A percentile compares a stretch with the other conserved stretches of the same genome.
Conservation (phyloP, 495 filamentous ascomycete species). For the Hypoxylon lenormandii region DNA sequence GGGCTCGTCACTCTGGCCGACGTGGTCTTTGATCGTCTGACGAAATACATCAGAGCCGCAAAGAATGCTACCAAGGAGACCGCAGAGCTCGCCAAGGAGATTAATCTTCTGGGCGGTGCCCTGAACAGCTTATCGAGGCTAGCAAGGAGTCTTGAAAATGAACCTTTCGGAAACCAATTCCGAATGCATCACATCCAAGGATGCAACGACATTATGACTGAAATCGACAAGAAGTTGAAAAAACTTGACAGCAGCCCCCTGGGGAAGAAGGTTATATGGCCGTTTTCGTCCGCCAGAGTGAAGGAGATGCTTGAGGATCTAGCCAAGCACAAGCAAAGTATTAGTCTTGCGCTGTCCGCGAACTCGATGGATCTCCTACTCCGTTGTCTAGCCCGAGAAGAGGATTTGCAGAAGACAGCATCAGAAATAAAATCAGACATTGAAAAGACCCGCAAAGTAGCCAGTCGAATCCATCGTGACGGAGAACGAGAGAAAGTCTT, state of each 20-base stretch:
- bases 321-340: conserved; percentile 47
- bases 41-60: conserved; percentile 49
- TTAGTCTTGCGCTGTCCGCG: conserved; percentile 50
- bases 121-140: conserved; percentile 50
- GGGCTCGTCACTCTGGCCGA: conserved; percentile 55
- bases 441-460: conserved; percentile 33
- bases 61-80: conserved; percentile 49
- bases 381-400: conserved; percentile 20
- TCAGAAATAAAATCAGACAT: conserved; percentile 12
- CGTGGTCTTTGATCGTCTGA: conserved; percentile 44
- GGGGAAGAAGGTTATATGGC: conserved; percentile 13
- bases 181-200: conserved; percentile 18
- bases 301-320: conserved; percentile 48
- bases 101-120: conserved; percentile 47
- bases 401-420: conserved; percentile 14
- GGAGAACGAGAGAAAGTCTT: conserved; percentile 44
- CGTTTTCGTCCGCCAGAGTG: conserved; percentile 22
- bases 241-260: conserved; percentile 1
- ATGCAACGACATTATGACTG: conserved; percentile 8
- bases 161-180: conserved; percentile 12
- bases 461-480: conserved; percentile 34
- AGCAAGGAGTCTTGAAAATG: conserved; percentile 42
- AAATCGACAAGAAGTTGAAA: conserved; percentile 5
- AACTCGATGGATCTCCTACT: conserved; percentile 44
- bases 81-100: conserved; percentile 32